These are phyloP conservation scores for Hyaloscypha hepaticicola DNA, from an alignment of 495 filamentous ascomycete species.

Conservation along the genomic window DNA sequence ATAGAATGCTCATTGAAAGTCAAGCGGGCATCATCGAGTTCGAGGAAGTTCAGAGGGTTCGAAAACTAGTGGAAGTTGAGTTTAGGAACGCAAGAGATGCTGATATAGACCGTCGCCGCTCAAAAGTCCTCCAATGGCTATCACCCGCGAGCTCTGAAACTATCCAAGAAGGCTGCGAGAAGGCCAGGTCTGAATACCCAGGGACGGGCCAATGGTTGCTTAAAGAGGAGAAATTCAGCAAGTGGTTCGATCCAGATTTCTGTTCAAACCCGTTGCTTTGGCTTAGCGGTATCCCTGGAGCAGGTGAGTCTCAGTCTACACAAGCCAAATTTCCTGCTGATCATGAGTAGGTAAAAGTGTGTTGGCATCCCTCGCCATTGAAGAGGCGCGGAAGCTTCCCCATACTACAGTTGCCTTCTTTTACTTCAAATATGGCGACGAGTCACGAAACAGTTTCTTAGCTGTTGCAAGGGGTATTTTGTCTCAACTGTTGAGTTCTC, in stretches of 20 bases:
- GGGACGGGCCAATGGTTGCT: conserved; percentile 38
- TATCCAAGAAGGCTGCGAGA: neutral
- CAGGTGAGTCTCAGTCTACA: conserved; percentile 33
- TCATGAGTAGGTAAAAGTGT: conserved; percentile 41
- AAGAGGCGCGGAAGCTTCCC: conserved; percentile 28
- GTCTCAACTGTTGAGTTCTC: conserved; percentile 31
- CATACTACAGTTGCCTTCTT: conserved; percentile 37
- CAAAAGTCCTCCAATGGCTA: too few species aligned
- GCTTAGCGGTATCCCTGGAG: conserved; percentile 44
- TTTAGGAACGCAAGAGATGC: too few species aligned
- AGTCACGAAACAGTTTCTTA: conserved; percentile 32
- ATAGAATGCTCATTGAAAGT: too few species aligned
- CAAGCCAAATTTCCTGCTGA: neutral
- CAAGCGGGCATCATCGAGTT: too few species aligned
- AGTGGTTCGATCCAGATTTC: conserved; percentile 27
- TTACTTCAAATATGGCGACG: conserved; percentile 42
- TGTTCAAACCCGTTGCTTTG: conserved; percentile 34
- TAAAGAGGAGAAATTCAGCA: conserved; percentile 7
- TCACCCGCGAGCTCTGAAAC: too few species aligned
- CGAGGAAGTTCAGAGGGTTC: too few species aligned
- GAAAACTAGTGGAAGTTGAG: too few species aligned
- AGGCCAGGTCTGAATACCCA: conserved; percentile 26
- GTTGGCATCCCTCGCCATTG: conserved; percentile 39
- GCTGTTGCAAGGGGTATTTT: conserved; percentile 37
- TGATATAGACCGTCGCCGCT: too few species aligned